These are phyloP conservation scores for Xylaria sp. DNA, from an alignment of 495 filamentous ascomycete genomes.

Conservation along the genomic window DNA sequence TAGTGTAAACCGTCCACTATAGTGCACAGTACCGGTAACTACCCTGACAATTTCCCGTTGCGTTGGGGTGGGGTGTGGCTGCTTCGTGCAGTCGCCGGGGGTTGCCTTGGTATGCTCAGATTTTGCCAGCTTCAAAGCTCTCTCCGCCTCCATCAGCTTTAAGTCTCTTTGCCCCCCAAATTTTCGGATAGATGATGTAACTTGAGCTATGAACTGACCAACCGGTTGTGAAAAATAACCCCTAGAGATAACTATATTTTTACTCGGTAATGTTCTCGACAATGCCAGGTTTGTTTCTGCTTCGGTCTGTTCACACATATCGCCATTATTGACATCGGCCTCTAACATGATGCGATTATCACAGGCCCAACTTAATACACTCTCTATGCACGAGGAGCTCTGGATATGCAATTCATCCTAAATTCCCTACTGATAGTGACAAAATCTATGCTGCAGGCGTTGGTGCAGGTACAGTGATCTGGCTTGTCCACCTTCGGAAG, in stretches of 20 bases:
- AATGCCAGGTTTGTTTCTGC: slow-evolving; percentile 19
- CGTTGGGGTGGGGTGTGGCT: too few species aligned
- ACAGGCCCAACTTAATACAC: slow-evolving; percentile 29
- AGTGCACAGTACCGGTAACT: too few species aligned
- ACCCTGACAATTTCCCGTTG: too few species aligned
- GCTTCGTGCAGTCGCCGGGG: too few species aligned
- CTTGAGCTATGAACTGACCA: background rate
- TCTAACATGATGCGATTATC: background rate
- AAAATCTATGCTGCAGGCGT: slow-evolving; percentile 24
- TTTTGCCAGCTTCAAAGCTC: background rate
- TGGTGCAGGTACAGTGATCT: slow-evolving; percentile 17
- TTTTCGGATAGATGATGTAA: background rate
- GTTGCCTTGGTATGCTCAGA: background rate
- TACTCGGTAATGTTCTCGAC: slow-evolving; percentile 27
- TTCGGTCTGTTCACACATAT: background rate
- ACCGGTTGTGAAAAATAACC: background rate
- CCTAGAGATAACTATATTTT: slow-evolving; percentile 23
- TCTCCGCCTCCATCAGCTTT: background rate
- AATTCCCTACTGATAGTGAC: slow-evolving; percentile 3
- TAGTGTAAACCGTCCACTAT: too few species aligned
- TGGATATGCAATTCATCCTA: slow-evolving; percentile 27
- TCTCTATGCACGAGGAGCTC: slow-evolving; percentile 17
- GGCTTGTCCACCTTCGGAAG: too few species aligned
- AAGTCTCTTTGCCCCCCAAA: background rate
- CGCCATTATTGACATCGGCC: background rate